Evolutionary conservation across 352 stramenopile genomes (phyloP).

Genomic region (Globisporangium carolinianum): DNA sequence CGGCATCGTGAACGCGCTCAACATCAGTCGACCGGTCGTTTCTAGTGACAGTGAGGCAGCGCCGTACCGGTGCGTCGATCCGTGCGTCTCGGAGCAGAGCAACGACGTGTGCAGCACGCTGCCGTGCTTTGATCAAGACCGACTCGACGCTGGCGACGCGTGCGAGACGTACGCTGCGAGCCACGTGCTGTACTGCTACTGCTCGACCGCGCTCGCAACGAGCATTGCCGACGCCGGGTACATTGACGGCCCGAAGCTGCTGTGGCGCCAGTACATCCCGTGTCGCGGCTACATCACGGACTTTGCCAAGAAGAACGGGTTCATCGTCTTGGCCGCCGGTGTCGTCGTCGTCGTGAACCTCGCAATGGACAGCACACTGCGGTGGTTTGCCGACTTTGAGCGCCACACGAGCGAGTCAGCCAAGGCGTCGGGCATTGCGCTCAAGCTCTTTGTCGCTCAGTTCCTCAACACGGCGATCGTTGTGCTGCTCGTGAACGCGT

Average conservation of each 20-base stretch:
- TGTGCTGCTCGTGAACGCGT: slow-evolving; percentile 70
- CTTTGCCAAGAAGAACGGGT: slow-evolving; percentile 56
- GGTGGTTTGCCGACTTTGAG: slow-evolving; percentile 63
- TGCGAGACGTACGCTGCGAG: slow-evolving; percentile 61
- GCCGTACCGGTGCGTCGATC: slow-evolving; percentile 35
- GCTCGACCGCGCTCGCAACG: slow-evolving; percentile 37
- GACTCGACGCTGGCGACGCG: slow-evolving; percentile 19
- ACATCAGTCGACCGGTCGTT: neutral
- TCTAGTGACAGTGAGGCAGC: neutral
- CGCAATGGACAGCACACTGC: slow-evolving; percentile 62
- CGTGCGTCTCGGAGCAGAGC: slow-evolving; percentile 52
- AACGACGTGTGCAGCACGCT: slow-evolving; percentile 50
- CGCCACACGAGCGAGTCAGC: slow-evolving; percentile 73
- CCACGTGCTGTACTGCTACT: slow-evolving; percentile 70
- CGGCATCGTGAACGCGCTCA: slow-evolving; percentile 14
- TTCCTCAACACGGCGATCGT: slow-evolving; percentile 84
- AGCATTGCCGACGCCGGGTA: slow-evolving; percentile 43
- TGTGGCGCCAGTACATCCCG: slow-evolving; percentile 49
- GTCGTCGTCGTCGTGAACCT: slow-evolving; percentile 78
- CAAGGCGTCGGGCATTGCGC: slow-evolving; percentile 59
- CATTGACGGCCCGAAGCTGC: slow-evolving; percentile 35
- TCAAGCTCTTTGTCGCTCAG: slow-evolving; percentile 79
- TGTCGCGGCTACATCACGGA: slow-evolving; percentile 63
- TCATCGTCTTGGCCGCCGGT: slow-evolving; percentile 55
- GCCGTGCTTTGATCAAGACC: slow-evolving; percentile 50